Evolutionary conservation across 345 rosid species (phyloP).

Genomic region (Fremontodendron californicum): DNA sequence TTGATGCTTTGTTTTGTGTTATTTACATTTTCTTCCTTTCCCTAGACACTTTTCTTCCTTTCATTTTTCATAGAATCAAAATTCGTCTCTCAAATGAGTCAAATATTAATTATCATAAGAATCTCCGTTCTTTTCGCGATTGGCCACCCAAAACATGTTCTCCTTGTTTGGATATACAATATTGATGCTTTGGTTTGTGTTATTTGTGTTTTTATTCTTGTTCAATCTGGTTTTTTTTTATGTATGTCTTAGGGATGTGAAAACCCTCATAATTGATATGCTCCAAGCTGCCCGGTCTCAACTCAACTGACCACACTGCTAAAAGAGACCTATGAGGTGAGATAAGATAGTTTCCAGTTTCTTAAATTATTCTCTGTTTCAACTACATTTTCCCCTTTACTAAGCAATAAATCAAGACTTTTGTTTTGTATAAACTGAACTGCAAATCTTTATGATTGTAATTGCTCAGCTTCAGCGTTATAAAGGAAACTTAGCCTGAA

Average conservation of each 20-base stretch:
- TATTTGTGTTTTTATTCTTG: background rate
- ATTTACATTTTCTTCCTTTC: no score
- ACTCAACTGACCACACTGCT: background rate
- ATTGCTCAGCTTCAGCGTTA: background rate
- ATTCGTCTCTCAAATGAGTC: no score
- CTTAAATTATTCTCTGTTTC: background rate
- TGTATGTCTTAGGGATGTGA: constrained; percentile 67
- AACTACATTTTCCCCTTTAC: background rate
- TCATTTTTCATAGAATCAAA: no score
- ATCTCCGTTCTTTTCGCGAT: no score
- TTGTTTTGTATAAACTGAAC: constrained; percentile 25
- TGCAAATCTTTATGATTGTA: background rate
- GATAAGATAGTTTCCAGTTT: background rate
- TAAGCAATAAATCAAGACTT: background rate
- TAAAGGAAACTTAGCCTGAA: background rate
- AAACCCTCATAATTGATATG: constrained; percentile 84
- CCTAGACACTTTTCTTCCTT: no score
- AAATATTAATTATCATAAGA: no score
- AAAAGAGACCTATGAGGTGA: background rate
- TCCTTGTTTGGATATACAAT: no score
- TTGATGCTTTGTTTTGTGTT: no score
- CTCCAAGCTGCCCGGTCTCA: constrained; percentile 66
- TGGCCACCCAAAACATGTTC: no score
- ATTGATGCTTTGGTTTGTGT: background rate
- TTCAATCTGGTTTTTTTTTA: background rate